Conservation (phyloP, 2,329 filamentous ascomycete genomes). For the Aureobasidium sp. region DNA sequence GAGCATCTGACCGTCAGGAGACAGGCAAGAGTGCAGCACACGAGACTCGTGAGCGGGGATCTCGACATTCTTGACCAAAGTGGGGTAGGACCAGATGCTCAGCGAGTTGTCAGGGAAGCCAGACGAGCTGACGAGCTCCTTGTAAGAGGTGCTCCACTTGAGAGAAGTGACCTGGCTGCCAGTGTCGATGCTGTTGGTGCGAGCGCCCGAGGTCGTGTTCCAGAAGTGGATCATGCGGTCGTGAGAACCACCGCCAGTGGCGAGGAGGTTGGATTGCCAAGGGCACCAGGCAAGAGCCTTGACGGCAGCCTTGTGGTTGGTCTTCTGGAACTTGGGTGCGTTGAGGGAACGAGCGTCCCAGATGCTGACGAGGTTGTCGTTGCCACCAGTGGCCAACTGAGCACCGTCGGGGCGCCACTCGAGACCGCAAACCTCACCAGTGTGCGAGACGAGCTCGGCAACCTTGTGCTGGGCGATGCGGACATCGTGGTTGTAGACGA, state of each 20-base stretch:
- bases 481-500: constrained; percentile 98
- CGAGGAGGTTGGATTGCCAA: constrained; percentile 95
- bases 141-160: constrained; percentile 93
- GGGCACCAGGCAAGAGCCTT: constrained; percentile 99
- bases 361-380: constrained; percentile 98
- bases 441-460: constrained; percentile 93
- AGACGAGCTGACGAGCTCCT: constrained; percentile 94
- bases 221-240: constrained; percentile 99
- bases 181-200: constrained; percentile 98
- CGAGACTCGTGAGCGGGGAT: constrained; percentile 96
- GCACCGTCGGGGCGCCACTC: constrained; percentile 96
- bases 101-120: constrained; percentile 99
- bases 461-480: constrained; percentile 97
- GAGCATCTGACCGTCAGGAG: constrained; percentile 95
- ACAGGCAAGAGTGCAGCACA: constrained; percentile 92
- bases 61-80: constrained; percentile 92
- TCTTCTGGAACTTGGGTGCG: constrained; percentile 98
- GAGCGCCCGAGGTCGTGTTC: constrained; percentile 96
- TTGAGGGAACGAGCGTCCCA: constrained; percentile 93
- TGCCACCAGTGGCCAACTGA: constrained; percentile 93
- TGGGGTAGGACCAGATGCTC: constrained; percentile 98
- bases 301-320: constrained; percentile 97
- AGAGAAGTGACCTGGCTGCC: constrained; percentile 95
- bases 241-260: constrained; percentile 91
- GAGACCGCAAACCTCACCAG: constrained; percentile 92